These are phyloP conservation scores for Begonia peltatifolia DNA, from an alignment of 306 rosid species.

Conservation along the genomic window DNA sequence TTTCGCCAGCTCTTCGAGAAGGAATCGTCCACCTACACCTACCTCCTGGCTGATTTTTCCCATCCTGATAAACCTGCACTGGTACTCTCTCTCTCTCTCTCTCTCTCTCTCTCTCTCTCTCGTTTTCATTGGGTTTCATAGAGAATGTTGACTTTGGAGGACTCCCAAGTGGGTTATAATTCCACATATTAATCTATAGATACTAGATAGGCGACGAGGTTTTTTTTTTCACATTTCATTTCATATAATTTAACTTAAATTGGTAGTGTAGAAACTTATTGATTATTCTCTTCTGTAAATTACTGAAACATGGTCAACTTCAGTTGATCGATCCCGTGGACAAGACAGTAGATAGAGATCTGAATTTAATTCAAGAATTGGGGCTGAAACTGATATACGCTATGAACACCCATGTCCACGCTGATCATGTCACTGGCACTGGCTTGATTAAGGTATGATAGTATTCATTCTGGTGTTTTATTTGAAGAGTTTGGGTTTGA, in stretches of 20 bases:
- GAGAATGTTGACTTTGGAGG: too few species aligned
- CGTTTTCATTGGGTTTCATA: too few species aligned
- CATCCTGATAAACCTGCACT: constrained; percentile 74
- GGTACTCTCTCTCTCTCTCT: constrained; percentile 19
- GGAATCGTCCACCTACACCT: constrained; percentile 87
- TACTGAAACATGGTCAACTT: constrained; percentile 5
- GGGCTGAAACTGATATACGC: constrained; percentile 72
- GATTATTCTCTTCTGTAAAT: neutral
- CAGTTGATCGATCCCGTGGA: constrained; percentile 99
- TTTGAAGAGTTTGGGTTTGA: neutral
- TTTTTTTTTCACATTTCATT: neutral
- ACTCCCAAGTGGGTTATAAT: too few species aligned
- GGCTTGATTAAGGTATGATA: constrained; percentile 66
- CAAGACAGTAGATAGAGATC: constrained; percentile 78
- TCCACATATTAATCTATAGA: too few species aligned
- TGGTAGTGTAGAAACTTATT: too few species aligned
- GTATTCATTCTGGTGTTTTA: neutral
- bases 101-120: neutral
- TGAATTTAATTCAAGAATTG: constrained; percentile 48
- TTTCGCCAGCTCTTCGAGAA: constrained; percentile 92
- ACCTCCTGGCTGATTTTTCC: constrained; percentile 67
- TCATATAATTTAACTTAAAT: too few species aligned
- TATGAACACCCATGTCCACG: constrained; percentile 92
- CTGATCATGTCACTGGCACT: constrained; percentile 96
- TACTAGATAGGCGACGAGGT: neutral